phyloP scores from a whole-genome alignment of 2,329 filamentous ascomycete species.

The Scleromitrula shiraiana region DNA sequence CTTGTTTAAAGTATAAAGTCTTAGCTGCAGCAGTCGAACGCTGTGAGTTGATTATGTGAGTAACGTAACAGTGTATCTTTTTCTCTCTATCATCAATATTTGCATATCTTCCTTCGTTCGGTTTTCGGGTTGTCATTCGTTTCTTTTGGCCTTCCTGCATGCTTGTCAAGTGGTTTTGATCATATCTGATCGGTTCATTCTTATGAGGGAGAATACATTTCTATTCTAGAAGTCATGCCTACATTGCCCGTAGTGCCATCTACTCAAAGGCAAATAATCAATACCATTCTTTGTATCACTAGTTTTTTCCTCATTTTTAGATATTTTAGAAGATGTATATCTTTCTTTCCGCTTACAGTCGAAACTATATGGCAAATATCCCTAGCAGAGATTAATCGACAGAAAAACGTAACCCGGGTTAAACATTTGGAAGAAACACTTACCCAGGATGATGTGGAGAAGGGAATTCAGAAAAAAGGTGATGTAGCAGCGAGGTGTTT shows the following conservation, averaged over 20 bases:
- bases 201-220: too few species aligned
- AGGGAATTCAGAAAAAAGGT: slow-evolving; percentile 8
- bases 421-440: slow-evolving; percentile 7
- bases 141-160: neutral
- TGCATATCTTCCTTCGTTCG: too few species aligned
- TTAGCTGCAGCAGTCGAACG: neutral
- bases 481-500: slow-evolving; percentile 10
- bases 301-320: slow-evolving; percentile 10
- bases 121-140: too few species aligned
- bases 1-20: slow-evolving; percentile 4
- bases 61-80: too few species aligned
- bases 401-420: slow-evolving; percentile 13
- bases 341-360: slow-evolving; percentile 11
- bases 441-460: slow-evolving; percentile 10
- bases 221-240: neutral
- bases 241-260: slow-evolving; percentile 2
- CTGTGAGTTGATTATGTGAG: too few species aligned
- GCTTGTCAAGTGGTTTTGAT: too few species aligned
- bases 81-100: too few species aligned
- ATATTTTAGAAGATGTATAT: slow-evolving; percentile 11
- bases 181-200: too few species aligned
- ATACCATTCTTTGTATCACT: slow-evolving; percentile 11
- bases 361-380: slow-evolving; percentile 17
- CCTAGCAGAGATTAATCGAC: slow-evolving; percentile 13
- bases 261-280: slow-evolving; percentile 6